These are phyloP conservation scores for Ochetophila trinervis DNA, from an alignment of 306 rosid genomes.

Conservation along the genomic window DNA sequence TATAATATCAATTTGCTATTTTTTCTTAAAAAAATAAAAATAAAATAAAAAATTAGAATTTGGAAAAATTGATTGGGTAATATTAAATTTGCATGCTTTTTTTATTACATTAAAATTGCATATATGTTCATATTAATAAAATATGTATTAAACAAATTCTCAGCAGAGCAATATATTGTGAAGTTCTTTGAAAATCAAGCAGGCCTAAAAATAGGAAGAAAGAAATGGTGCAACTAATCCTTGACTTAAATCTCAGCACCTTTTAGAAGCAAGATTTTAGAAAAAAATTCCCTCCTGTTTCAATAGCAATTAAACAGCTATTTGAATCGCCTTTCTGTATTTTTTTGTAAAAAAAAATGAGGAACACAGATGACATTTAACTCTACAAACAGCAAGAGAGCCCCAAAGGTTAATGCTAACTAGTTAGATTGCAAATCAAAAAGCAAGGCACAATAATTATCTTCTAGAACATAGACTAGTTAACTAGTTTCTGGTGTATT, in stretches of 20 bases:
- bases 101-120: no score
- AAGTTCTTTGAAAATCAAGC: no score
- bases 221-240: slow-evolving; percentile 46
- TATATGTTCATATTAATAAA: no score
- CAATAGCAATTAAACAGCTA: neutral
- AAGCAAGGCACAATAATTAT: neutral
- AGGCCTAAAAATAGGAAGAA: slow-evolving; percentile 35
- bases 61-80: no score
- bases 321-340: neutral
- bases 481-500: neutral
- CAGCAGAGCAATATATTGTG: no score
- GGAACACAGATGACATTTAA: neutral
- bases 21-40: no score
- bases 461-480: slow-evolving; percentile 20
- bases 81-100: no score
- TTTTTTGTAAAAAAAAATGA: neutral
- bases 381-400: neutral
- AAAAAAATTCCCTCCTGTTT: neutral
- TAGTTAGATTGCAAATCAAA: neutral
- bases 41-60: no score
- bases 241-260: slow-evolving; percentile 42
- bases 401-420: neutral
- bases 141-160: no score
- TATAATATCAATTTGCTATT: no score
- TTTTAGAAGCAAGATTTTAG: slow-evolving; percentile 25